phyloP scores from a whole-genome alignment of 2,329 filamentous ascomycete genomes.

The Dothistroma septosporum region DNA sequence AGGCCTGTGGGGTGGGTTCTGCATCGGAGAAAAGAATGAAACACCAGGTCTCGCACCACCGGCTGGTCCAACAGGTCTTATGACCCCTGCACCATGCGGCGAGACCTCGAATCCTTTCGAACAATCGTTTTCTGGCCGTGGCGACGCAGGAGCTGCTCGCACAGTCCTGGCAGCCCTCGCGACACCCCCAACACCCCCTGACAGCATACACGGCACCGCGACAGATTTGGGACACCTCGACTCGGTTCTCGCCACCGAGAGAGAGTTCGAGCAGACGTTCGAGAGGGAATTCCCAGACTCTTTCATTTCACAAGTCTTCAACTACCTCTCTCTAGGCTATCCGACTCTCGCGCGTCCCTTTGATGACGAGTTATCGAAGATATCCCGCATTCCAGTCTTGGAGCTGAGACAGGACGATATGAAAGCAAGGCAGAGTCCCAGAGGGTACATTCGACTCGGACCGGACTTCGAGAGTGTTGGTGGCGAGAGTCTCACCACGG shows the following conservation, averaged over 20 bases:
- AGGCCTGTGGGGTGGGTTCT: conserved; percentile 76
- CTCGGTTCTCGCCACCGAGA: conserved; percentile 41
- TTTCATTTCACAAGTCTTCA: conserved; percentile 94
- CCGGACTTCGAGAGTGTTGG: conserved; percentile 47
- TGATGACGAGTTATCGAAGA: conserved; percentile 79
- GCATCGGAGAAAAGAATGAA: conserved; percentile 42
- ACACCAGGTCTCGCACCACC: conserved; percentile 37
- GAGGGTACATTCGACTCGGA: conserved; percentile 66
- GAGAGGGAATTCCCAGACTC: conserved; percentile 70
- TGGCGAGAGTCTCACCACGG: conserved; percentile 40
- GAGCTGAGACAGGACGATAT: conserved; percentile 71
- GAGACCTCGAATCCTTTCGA: conserved; percentile 40
- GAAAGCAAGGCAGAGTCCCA: conserved; percentile 51
- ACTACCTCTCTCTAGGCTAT: conserved; percentile 91
- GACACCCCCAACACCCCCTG: conserved; percentile 29
- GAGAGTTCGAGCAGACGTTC: conserved; percentile 41
- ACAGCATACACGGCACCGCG: conserved; percentile 9
- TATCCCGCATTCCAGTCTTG: conserved; percentile 64
- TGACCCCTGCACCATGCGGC: conserved; percentile 43
- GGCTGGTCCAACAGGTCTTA: conserved; percentile 45
- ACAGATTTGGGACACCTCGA: conserved; percentile 33
- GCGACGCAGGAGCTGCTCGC: conserved; percentile 16
- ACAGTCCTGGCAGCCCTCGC: conserved; percentile 22
- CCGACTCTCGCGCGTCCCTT: conserved; percentile 78
- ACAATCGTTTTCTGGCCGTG: conserved; percentile 26